Evolutionary conservation across 306 rosid species (phyloP).

Genomic region (Cotoneaster glaucophyllus): DNA sequence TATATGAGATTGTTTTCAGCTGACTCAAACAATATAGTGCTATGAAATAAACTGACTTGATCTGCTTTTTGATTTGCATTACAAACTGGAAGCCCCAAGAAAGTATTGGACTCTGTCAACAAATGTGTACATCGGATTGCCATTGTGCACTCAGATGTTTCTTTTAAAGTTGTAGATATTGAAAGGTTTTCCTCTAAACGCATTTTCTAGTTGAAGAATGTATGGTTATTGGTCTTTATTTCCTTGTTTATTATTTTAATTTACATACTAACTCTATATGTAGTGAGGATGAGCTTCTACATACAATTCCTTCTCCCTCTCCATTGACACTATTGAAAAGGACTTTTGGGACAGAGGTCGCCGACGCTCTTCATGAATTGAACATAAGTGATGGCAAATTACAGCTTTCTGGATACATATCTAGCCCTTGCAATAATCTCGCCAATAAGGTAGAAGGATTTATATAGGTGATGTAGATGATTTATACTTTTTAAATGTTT

Average conservation of each 20-base stretch:
- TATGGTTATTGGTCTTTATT: neutral
- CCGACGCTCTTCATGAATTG: constrained; percentile 48
- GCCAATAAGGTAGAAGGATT: constrained; percentile 50
- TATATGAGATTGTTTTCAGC: neutral
- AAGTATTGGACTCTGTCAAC: constrained; percentile 75
- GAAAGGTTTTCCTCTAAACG: constrained; percentile 58
- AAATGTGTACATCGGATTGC: constrained; percentile 58
- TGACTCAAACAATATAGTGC: constrained; percentile 23
- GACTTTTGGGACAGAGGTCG: constrained; percentile 63
- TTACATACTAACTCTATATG: constrained; percentile 18
- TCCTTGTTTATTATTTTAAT: constrained; percentile 15
- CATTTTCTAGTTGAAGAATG: constrained; percentile 12
- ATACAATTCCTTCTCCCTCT: constrained; percentile 63
- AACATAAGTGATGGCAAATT: constrained; percentile 43
- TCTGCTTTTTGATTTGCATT: constrained; percentile 18
- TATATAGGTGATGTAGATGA: constrained; percentile 13
- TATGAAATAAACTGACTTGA: constrained; percentile 33
- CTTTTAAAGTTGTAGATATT: constrained; percentile 60
- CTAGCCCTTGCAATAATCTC: constrained; percentile 49
- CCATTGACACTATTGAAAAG: constrained; percentile 54
- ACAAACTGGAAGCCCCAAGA: constrained; percentile 62
- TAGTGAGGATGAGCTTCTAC: constrained; percentile 73
- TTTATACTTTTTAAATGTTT: neutral
- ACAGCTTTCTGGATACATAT: constrained; percentile 74
- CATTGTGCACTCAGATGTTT: constrained; percentile 55